These are phyloP conservation scores for Fraxinus angustifolia DNA, from an alignment of 305 asterid species.

Conservation along the genomic window DNA sequence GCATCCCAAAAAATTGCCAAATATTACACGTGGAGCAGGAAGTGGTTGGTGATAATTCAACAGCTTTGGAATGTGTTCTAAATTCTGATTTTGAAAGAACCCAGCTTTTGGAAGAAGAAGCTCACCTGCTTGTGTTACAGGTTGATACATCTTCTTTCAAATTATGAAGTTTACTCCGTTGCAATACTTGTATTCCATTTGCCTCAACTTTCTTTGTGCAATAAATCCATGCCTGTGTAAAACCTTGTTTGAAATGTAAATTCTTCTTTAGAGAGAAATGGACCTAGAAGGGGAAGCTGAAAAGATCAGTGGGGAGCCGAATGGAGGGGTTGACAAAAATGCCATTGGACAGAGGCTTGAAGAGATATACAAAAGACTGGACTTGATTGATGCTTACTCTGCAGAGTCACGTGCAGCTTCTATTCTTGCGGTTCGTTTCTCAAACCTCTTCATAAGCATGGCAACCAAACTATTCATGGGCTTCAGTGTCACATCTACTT, in stretches of 20 bases:
- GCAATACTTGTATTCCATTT: slow-evolving; percentile 21
- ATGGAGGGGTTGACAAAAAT: slow-evolving; percentile 53
- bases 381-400: slow-evolving; percentile 86
- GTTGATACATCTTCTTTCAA: slow-evolving; percentile 37
- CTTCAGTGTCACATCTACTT: background rate
- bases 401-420: slow-evolving; percentile 98
- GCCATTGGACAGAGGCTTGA: slow-evolving; percentile 66
- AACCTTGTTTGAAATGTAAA: slow-evolving; percentile 10
- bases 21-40: slow-evolving; percentile 98
- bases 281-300: slow-evolving; percentile 53
- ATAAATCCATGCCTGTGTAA: slow-evolving; percentile 3
- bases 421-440: slow-evolving; percentile 88
- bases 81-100: slow-evolving; percentile 82
- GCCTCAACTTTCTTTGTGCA: slow-evolving; percentile 12
- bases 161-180: slow-evolving; percentile 18
- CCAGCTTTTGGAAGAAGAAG: slow-evolving; percentile 84
- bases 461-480: slow-evolving; percentile 10
- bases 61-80: slow-evolving; percentile 88
- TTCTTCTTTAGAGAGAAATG: slow-evolving; percentile 47
- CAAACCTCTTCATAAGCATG: slow-evolving; percentile 9
- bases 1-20: slow-evolving; percentile 95
- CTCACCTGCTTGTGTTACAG: slow-evolving; percentile 69
- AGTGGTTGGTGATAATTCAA: slow-evolving; percentile 85
- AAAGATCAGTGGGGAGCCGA: slow-evolving; percentile 42
- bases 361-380: slow-evolving; percentile 89